Conservation (phyloP, 163 green algal genomes). For the Scenedesmus sp. region DNA sequence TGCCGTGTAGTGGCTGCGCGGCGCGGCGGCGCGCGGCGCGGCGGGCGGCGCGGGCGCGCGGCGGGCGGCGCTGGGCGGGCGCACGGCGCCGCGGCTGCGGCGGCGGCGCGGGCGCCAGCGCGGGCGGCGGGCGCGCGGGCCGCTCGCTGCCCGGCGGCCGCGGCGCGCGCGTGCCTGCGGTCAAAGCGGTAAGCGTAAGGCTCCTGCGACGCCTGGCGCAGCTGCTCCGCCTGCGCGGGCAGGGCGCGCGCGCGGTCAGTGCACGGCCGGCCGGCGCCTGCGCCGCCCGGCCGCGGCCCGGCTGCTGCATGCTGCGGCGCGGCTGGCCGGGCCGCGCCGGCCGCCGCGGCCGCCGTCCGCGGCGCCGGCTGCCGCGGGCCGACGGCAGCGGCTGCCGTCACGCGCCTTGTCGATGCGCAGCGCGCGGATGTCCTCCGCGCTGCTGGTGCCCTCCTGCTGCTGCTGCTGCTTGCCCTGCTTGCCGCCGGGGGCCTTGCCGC, state of each 20-base stretch:
- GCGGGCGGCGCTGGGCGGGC: too few species aligned
- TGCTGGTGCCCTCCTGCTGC: conserved; percentile 55
- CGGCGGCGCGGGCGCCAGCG: too few species aligned
- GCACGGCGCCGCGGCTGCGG: too few species aligned
- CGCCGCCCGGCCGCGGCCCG: neutral
- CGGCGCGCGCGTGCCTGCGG: too few species aligned
- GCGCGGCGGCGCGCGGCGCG: too few species aligned
- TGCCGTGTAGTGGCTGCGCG: conserved; percentile 86
- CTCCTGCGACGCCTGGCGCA: conserved; percentile 76
- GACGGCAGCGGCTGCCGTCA: too few species aligned
- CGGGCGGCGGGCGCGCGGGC: too few species aligned
- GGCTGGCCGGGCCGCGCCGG: too few species aligned
- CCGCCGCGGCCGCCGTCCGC: too few species aligned
- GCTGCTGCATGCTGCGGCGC: neutral
- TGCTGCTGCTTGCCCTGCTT: conserved; percentile 34
- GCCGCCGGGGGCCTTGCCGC: conserved; percentile 20
- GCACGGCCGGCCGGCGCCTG: neutral
- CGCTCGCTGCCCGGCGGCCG: too few species aligned
- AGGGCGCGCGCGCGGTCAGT: neutral
- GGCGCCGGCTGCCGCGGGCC: too few species aligned
- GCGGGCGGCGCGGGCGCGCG: too few species aligned
- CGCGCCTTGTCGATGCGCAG: conserved; percentile 78
- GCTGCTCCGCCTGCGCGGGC: conserved; percentile 66
- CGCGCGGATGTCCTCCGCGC: conserved; percentile 71
- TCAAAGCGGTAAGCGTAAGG: conserved; percentile 95